Base-by-base conservation (phyloP, 2,329 filamentous ascomycete species). In the Aspergillus novofumigatus region DNA sequence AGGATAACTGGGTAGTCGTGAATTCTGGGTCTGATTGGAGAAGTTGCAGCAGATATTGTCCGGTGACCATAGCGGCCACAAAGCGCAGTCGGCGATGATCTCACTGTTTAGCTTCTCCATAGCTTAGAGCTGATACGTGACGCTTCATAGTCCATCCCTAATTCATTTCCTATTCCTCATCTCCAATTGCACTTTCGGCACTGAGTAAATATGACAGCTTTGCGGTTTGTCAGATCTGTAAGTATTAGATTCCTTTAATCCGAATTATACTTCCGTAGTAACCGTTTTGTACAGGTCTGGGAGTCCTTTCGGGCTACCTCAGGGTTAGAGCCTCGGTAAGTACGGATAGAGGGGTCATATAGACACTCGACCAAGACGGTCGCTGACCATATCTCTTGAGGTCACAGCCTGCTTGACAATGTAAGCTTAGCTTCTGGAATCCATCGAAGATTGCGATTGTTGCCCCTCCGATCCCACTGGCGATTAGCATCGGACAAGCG, bases 231-330 rank as follows among this genome's bases (percentile, higher is more conserved):
- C 14, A 80, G 80, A 74, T 86, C 84, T 48, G 86, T 89, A 75
- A 64, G 82, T 71, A n/a, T 4, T 23, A 10, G 9, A 17, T 49
- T 17, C 20, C 9, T 23, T 23, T 2, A 9, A 1, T 2, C 1
- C 20, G 21, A 53, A 49, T 48, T 25, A 0, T 32, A 52, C 29
- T 9, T 9, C 20, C 10, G 6, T 49, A 45, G 54, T 73, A 38
- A 75, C 53, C 51, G 21, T 53, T 53, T 51, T 25, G 42, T 57
- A 11, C 57, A 94, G 91, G 91, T 95, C 49, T 83, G 91, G 80
- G 88, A 89, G 72, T 92, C 90, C 1, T 97, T 97, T 74, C 85
- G 90, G 78, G 83, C 84, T 63, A 89, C 91, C 62, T 96, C 92
- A 4, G 92, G 92, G 6, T 78, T 97, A 21, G 93, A 97, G 74